Evolutionary conservation across 345 rosid genomes (phyloP).

Genomic region (Passiflora organensis): DNA sequence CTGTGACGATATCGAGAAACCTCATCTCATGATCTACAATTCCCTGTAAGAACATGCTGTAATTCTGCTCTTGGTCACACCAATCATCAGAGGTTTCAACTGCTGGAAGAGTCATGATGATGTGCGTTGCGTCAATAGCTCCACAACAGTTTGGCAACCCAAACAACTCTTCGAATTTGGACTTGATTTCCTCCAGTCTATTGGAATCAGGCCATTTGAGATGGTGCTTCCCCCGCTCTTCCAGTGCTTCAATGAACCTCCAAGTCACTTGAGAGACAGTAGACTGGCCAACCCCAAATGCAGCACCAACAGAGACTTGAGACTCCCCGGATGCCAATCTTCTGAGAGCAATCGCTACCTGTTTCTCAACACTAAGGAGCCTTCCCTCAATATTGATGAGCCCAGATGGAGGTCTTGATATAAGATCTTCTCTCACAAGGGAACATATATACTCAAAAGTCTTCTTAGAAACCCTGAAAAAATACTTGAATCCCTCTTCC

Average conservation of each 20-base stretch:
- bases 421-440: conserved; percentile 79
- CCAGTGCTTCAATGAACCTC: conserved; percentile 95
- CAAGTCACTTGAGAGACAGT: conserved; percentile 98
- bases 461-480: conserved; percentile 78
- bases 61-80: conserved; percentile 87
- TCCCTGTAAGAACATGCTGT: conserved; percentile 87
- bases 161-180: conserved; percentile 47
- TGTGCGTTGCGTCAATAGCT: conserved; percentile 79
- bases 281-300: conserved; percentile 93
- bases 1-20: conserved; percentile 85
- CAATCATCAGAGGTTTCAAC: conserved; percentile 94
- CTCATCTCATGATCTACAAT: conserved; percentile 85
- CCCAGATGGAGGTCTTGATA: conserved; percentile 91
- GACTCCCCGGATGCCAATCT: conserved; percentile 94
- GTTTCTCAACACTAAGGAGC: conserved; percentile 93
- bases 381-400: conserved; percentile 96
- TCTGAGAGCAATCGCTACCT: conserved; percentile 85
- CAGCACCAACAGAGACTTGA: conserved; percentile 87
- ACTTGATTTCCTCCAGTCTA: conserved; percentile 62
- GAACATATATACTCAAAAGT: conserved; percentile 84
- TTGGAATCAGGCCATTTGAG: conserved; percentile 75
- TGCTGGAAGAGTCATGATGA: conserved; percentile 88
- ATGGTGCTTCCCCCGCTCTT: conserved; percentile 84
- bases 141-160: conserved; percentile 93
- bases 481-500: conserved; percentile 84